Evolutionary conservation across 1,284 basidiomycete genomes (phyloP).

Genomic region (Fistulinella cinereoalba): DNA sequence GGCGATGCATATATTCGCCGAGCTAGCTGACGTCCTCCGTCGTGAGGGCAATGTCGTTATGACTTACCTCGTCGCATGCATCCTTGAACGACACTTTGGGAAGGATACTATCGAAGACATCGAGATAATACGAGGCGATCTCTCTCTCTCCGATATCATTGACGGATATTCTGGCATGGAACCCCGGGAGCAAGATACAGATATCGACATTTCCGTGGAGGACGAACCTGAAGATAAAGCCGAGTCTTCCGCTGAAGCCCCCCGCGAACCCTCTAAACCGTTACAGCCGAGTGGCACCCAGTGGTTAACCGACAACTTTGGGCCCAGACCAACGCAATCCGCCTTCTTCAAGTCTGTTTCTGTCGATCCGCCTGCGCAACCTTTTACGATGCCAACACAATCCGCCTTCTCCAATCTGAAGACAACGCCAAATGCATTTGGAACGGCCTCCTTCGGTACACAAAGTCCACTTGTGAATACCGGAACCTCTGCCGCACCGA

Average conservation of each 20-base stretch:
- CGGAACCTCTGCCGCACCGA: background rate
- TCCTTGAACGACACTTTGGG: conserved; percentile 69
- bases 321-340: conserved; percentile 27
- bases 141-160: conserved; percentile 71
- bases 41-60: conserved; percentile 61
- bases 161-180: conserved; percentile 57
- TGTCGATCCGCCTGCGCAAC: conserved; percentile 7
- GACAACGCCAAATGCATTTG: conserved; percentile 35
- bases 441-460: conserved; percentile 23
- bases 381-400: conserved; percentile 13
- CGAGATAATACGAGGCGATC: conserved; percentile 63
- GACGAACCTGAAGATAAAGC: conserved; percentile 27
- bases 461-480: conserved; percentile 5
- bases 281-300: conserved; percentile 37
- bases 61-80: conserved; percentile 74
- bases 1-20: conserved; percentile 66
- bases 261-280: conserved; percentile 8
- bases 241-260: conserved; percentile 7
- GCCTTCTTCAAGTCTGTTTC: conserved; percentile 8
- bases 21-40: conserved; percentile 53
- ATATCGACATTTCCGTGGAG: conserved; percentile 24
- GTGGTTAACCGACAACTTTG: conserved; percentile 42
- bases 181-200: conserved; percentile 25
- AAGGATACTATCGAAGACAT: conserved; percentile 73
- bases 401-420: conserved; percentile 45